These are phyloP conservation scores for Plasmodium gallinaceum DNA, from an alignment of 169 alveolate species.

Conservation along the genomic window DNA sequence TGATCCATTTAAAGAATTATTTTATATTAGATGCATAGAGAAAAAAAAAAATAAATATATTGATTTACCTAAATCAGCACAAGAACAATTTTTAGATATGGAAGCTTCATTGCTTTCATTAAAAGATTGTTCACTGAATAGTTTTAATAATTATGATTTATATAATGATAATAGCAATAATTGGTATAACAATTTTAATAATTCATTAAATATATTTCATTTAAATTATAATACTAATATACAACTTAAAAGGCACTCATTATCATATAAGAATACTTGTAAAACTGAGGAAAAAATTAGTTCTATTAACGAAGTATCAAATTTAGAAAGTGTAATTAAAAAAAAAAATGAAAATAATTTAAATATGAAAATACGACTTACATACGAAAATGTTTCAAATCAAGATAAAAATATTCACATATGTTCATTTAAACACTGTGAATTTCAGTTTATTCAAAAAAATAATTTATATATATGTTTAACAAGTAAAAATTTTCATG, in stretches of 20 bases:
- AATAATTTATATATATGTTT: conserved; percentile 29
- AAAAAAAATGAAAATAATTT: not conserved
- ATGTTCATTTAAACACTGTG: conserved; percentile 22
- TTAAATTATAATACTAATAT: too few species aligned
- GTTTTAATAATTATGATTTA: conserved; percentile 19
- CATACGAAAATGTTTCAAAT: not conserved
- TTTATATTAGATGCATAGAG: conserved; percentile 39
- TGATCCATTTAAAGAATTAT: conserved; percentile 35
- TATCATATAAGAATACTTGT: not conserved
- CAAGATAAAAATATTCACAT: conserved; percentile 5
- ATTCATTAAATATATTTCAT: too few species aligned
- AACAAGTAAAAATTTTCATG: conserved; percentile 11
- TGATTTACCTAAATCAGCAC: conserved; percentile 35
- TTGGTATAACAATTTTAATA: not conserved
- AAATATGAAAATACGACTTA: conserved; percentile 20
- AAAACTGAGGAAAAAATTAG: not conserved
- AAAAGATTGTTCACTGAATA: not conserved
- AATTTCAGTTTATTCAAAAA: conserved; percentile 21
- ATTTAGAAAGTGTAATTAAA: not conserved
- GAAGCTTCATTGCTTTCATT: conserved; percentile 35
- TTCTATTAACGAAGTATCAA: not conserved
- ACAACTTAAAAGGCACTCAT: too few species aligned
- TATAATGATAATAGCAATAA: not conserved
- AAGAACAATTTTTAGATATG: conserved; percentile 37
- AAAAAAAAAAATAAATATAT: conserved; percentile 27